These are phyloP conservation scores for Yarrowia deformans DNA, from an alignment of 805 yeast genomes.

Conservation along the genomic window DNA sequence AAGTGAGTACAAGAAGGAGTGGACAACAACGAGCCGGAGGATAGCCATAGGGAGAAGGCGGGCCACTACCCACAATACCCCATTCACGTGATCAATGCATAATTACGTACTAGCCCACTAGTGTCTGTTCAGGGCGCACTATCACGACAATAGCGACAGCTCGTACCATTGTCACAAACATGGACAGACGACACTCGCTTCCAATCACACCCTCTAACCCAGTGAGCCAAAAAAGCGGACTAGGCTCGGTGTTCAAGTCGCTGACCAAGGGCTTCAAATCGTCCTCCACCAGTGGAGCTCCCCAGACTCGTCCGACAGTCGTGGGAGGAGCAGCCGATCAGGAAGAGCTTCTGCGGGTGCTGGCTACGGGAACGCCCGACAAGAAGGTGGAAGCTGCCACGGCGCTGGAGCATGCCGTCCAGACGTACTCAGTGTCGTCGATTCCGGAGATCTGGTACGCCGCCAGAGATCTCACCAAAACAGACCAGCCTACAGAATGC, in stretches of 20 bases:
- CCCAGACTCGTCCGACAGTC: conserved; percentile 43
- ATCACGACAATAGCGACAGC: background rate
- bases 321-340: conserved; percentile 50
- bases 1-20: background rate
- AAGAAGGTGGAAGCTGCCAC: conserved; percentile 58
- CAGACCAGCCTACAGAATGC: conserved; percentile 49
- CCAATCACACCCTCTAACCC: conserved; percentile 4
- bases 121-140: background rate
- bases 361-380: conserved; percentile 45
- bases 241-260: conserved; percentile 47
- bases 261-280: conserved; percentile 47
- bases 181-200: background rate
- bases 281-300: conserved; percentile 43
- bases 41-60: too few species aligned
- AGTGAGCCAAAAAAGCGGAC: conserved; percentile 39
- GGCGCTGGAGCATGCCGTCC: conserved; percentile 59
- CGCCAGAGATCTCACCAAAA: conserved; percentile 61
- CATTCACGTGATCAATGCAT: background rate
- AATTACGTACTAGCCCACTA: background rate
- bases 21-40: too few species aligned
- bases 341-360: conserved; percentile 47
- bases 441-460: conserved; percentile 80
- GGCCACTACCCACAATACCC: background rate
- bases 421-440: conserved; percentile 61
- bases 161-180: background rate